These are phyloP conservation scores for Dianthus caryophyllus DNA, from an alignment of 148 eudicot species.

Conservation along the genomic window DNA sequence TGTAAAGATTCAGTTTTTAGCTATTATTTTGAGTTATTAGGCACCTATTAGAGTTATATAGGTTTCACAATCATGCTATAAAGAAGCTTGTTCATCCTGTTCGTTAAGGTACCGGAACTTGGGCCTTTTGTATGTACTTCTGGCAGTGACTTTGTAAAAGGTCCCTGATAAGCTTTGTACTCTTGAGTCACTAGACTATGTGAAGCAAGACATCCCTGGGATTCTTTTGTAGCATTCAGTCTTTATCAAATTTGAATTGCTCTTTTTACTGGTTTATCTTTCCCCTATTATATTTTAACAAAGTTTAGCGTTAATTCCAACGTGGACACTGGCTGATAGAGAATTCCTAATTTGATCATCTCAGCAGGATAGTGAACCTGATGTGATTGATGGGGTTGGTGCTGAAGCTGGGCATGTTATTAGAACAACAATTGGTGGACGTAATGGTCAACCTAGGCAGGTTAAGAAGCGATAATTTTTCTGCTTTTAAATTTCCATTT, in stretches of 20 bases:
- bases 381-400: slow-evolving; percentile 74
- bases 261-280: neutral
- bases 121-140: neutral
- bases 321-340: slow-evolving; percentile 14
- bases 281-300: neutral
- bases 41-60: neutral
- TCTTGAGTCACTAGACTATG: neutral
- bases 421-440: slow-evolving; percentile 82
- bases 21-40: neutral
- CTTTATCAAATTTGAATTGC: neutral
- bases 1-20: too few relatives aligned
- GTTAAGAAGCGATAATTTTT: slow-evolving; percentile 30
- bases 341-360: slow-evolving; percentile 4
- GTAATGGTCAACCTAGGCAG: slow-evolving; percentile 96
- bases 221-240: neutral
- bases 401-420: slow-evolving; percentile 96
- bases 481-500: slow-evolving; percentile 1
- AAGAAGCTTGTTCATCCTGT: neutral
- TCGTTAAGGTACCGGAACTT: neutral
- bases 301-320: slow-evolving; percentile 3
- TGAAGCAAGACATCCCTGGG: neutral
- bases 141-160: neutral
- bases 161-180: neutral
- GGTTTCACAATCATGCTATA: neutral
- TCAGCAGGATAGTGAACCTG: slow-evolving; percentile 96